Conservation (phyloP, 257 asterid species). For the Forsythia viridissima region DNA sequence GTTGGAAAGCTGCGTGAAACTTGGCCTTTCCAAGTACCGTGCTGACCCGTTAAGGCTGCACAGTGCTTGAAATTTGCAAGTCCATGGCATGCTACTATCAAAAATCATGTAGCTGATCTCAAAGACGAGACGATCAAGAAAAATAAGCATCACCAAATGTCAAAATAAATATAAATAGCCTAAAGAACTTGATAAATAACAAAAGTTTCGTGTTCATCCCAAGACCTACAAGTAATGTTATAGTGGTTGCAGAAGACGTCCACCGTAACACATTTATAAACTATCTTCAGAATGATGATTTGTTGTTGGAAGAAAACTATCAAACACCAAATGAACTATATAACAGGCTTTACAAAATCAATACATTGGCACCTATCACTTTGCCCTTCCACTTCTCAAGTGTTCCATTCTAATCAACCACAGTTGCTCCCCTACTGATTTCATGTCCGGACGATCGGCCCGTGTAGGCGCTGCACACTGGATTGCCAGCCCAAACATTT, state of each 20-base stretch:
- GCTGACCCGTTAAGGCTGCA: not conserved
- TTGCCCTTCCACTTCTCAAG: slow-evolving; percentile 52
- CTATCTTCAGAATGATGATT: not conserved
- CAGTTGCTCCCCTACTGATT: slow-evolving; percentile 68
- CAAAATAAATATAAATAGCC: not conserved
- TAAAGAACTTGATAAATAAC: not conserved
- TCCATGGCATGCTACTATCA: not conserved
- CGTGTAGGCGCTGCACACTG: slow-evolving; percentile 92
- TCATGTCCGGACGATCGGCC: slow-evolving; percentile 88
- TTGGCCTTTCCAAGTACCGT: not conserved
- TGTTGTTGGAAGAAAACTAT: not conserved
- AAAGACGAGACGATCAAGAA: not conserved
- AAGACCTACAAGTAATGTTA: no score
- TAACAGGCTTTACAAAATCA: not conserved
- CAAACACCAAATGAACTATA: not conserved
- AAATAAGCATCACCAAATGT: not conserved
- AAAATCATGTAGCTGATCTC: not conserved
- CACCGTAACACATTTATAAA: not conserved
- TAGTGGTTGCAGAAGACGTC: no score
- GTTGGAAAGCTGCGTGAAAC: not conserved
- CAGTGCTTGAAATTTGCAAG: not conserved
- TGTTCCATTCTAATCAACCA: slow-evolving; percentile 92
- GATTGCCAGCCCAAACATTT: slow-evolving; percentile 74
- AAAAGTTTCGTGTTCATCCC: not conserved
- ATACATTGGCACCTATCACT: slow-evolving; percentile 11